phyloP scores from a whole-genome alignment of 805 yeast species.

The Yueomyces sinensis region DNA sequence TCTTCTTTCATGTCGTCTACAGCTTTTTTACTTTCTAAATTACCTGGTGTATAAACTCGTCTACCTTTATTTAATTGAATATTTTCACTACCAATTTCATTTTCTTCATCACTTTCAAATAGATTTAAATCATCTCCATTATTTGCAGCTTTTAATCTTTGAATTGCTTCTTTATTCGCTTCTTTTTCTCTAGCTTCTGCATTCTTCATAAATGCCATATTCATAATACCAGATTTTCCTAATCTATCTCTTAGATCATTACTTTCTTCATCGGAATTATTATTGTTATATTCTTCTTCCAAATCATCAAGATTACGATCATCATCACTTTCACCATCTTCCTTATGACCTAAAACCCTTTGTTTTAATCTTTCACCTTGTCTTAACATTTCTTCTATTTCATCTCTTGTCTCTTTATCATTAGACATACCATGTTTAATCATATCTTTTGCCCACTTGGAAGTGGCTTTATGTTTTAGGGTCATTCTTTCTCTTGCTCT shows the following conservation, averaged over 20 bases:
- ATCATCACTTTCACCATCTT: conserved; percentile 35
- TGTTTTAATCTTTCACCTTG: conserved; percentile 68
- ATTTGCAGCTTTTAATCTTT: conserved; percentile 36
- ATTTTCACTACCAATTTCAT: conserved; percentile 32
- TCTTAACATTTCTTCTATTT: conserved; percentile 87
- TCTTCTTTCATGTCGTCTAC: conserved; percentile 26
- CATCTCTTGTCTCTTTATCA: conserved; percentile 72
- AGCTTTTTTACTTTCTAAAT: conserved; percentile 16
- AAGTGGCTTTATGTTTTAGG: conserved; percentile 74
- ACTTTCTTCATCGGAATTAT: conserved; percentile 23
- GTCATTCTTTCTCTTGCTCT: conserved; percentile 91
- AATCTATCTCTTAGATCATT: conserved; percentile 28
- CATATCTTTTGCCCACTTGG: conserved; percentile 86
- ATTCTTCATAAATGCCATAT: conserved; percentile 90
- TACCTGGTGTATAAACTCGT: conserved; percentile 59
- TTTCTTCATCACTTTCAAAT: conserved; percentile 15
- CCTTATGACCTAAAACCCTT: conserved; percentile 56
- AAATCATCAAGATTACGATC: conserved; percentile 35
- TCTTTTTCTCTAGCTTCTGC: conserved; percentile 63
- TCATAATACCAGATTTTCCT: conserved; percentile 82
- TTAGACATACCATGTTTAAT: conserved; percentile 82
- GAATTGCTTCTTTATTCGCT: conserved; percentile 42
- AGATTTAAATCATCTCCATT: conserved; percentile 31
- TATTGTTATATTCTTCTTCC: conserved; percentile 32
- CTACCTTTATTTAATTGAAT: conserved; percentile 58